A percentile compares a stretch with the other conserved stretches of the same genome.
Evolutionary conservation across 805 yeast genomes (phyloP).

Genomic region (Sporopachydermia quercuum): DNA sequence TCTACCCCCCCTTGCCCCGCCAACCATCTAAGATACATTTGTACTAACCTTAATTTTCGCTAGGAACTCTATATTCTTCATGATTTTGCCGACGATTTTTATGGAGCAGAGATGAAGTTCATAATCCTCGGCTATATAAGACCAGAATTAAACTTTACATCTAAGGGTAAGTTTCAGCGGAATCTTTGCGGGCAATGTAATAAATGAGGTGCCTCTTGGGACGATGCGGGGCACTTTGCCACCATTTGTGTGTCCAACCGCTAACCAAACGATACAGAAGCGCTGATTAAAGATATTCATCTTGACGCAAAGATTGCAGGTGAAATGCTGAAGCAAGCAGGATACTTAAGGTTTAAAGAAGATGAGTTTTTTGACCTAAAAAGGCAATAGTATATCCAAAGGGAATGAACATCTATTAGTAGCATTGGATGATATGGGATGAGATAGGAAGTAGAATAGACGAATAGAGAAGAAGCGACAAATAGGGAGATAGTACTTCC

Average conservation of each 20-base stretch:
- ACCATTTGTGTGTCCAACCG: too few species aligned
- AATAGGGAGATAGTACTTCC: too few species aligned
- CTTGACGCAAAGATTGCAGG: slow-evolving; percentile 61
- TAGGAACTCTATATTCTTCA: slow-evolving; percentile 71
- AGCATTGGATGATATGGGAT: too few species aligned
- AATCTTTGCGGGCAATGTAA: too few species aligned
- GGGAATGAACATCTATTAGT: too few species aligned
- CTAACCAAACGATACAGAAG: slow-evolving; percentile 43
- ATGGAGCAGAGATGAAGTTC: slow-evolving; percentile 65
- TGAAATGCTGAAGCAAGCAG: slow-evolving; percentile 28
- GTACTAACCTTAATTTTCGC: background rate
- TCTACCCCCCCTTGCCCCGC: too few species aligned
- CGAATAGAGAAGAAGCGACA: too few species aligned
- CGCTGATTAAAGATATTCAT: slow-evolving; percentile 70
- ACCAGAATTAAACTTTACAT: slow-evolving; percentile 77
- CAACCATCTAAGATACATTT: too few species aligned
- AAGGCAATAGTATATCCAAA: too few species aligned
- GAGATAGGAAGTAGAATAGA: too few species aligned
- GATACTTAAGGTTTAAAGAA: slow-evolving; percentile 22
- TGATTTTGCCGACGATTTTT: slow-evolving; percentile 49
- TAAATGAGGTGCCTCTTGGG: too few species aligned
- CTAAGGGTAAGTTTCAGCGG: slow-evolving; percentile 27
- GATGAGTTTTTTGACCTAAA: slow-evolving; percentile 10
- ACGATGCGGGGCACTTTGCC: too few species aligned
- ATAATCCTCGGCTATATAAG: slow-evolving; percentile 77